phyloP scores from a whole-genome alignment of 768 basidiomycete species.

The Lyophyllum atratum region DNA sequence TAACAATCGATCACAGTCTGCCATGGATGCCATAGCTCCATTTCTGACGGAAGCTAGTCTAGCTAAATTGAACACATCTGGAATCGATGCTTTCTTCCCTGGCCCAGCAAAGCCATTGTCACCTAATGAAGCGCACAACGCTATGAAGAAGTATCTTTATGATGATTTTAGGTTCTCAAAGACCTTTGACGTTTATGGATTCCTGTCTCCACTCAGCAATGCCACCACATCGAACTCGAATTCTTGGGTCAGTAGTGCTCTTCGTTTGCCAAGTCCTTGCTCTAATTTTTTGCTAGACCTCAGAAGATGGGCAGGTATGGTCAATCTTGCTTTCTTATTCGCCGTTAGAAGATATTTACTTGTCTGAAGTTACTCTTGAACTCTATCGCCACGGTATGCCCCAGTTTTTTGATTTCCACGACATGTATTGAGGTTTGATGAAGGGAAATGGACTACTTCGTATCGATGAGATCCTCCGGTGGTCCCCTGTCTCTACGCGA shows the following conservation, averaged over 20 bases:
- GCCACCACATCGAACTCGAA: conserved; percentile 35
- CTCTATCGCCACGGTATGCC: conserved; percentile 36
- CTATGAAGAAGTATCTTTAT: conserved; percentile 41
- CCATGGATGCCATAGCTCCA: conserved; percentile 33
- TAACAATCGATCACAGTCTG: conserved; percentile 6
- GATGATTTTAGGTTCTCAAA: conserved; percentile 45
- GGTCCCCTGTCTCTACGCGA: conserved; percentile 38
- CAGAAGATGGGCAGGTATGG: conserved; percentile 54
- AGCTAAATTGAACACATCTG: conserved; percentile 41
- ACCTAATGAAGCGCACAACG: conserved; percentile 49
- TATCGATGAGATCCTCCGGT: conserved; percentile 50
- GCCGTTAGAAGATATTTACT: conserved; percentile 7
- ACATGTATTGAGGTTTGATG: background rate
- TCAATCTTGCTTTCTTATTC: background rate
- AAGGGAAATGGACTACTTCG: conserved; percentile 54
- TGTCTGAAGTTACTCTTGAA: conserved; percentile 37
- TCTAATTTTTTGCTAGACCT: conserved; percentile 30
- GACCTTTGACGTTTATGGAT: conserved; percentile 47
- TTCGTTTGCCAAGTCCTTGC: background rate
- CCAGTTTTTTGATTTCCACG: conserved; percentile 6
- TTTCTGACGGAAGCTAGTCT: conserved; percentile 49
- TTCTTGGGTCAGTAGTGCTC: conserved; percentile 38
- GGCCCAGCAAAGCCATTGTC: conserved; percentile 32
- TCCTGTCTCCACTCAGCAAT: conserved; percentile 38
- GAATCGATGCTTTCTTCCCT: conserved; percentile 45